Evolutionary conservation across 192 early-diverging fungal genomes (phyloP).

Genomic region (Podila epicladia): DNA sequence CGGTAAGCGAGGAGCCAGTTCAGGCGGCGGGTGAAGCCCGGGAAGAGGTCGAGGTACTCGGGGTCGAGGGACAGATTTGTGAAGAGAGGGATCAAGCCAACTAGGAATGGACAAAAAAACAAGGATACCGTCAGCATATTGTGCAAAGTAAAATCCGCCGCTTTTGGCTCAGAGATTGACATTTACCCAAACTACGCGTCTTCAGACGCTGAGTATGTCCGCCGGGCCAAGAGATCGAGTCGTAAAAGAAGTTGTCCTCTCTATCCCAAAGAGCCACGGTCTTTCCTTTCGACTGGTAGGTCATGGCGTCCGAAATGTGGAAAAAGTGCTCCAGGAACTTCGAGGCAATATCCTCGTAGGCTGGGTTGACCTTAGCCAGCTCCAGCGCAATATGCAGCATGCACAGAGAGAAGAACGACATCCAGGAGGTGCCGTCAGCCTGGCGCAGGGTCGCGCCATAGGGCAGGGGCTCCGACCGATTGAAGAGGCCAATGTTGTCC

Average conservation of each 20-base stretch:
- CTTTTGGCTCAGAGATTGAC: background rate
- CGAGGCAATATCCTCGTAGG: constrained; percentile 59
- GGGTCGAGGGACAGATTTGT: constrained; percentile 56
- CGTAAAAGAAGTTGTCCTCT: constrained; percentile 63
- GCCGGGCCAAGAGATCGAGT: constrained; percentile 57
- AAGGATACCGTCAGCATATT: background rate
- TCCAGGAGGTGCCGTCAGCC: constrained; percentile 65
- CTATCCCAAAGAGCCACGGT: constrained; percentile 56
- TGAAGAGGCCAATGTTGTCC: constrained; percentile 68
- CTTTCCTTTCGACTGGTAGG: constrained; percentile 41
- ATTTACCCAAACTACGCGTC: constrained; percentile 57
- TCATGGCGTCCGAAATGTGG: constrained; percentile 66
- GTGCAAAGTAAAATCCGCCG: background rate
- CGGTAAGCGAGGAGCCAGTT: constrained; percentile 39
- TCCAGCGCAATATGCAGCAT: constrained; percentile 49
- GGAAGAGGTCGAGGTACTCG: constrained; percentile 44
- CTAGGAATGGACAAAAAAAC: background rate
- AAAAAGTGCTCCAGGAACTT: constrained; percentile 69
- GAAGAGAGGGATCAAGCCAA: constrained; percentile 61
- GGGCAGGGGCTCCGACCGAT: constrained; percentile 59
- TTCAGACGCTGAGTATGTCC: constrained; percentile 56
- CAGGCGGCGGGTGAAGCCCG: constrained; percentile 32
- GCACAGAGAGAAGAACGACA: constrained; percentile 56
- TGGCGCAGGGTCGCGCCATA: constrained; percentile 56
- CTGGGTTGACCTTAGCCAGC: constrained; percentile 32